These are phyloP conservation scores for Suhomyces anneliseae DNA, from an alignment of 1,139 yeast genomes.

Conservation along the genomic window DNA sequence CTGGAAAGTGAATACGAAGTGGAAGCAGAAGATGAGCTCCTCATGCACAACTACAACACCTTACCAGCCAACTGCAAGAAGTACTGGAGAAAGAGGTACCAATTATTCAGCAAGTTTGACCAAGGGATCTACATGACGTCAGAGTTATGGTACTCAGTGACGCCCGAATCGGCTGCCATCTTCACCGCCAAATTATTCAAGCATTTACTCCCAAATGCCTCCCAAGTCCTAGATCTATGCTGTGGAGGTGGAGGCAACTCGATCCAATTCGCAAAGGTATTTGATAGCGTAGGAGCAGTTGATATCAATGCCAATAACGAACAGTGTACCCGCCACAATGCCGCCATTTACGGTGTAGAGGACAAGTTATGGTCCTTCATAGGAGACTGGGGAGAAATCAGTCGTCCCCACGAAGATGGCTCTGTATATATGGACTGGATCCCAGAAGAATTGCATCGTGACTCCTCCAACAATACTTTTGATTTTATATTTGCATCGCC, in stretches of 20 bases:
- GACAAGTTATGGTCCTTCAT: conserved; percentile 46
- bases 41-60: conserved; percentile 41
- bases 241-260: conserved; percentile 97
- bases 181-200: conserved; percentile 59
- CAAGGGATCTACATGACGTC: conserved; percentile 72
- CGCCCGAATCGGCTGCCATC: conserved; percentile 76
- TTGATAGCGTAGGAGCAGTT: conserved; percentile 61
- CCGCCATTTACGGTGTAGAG: conserved; percentile 64
- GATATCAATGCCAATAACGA: conserved; percentile 65
- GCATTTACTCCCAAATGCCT: conserved; percentile 43
- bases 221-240: conserved; percentile 64
- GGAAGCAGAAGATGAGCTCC: conserved; percentile 30
- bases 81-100: conserved; percentile 63
- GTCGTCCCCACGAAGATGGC: conserved; percentile 22
- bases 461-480: conserved; percentile 28
- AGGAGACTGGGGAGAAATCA: conserved; percentile 59
- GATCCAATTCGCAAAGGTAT: conserved; percentile 70
- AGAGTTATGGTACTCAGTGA: conserved; percentile 88
- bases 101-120: conserved; percentile 59
- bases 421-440: conserved; percentile 27
- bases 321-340: conserved; percentile 68
- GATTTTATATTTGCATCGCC: conserved; percentile 84
- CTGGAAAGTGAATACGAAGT: conserved; percentile 17
- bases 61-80: conserved; percentile 46
- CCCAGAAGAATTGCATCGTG: conserved; percentile 21